Evolutionary conservation across 2,329 filamentous ascomycete species (phyloP).

Genomic region (Pestalotiopsis sp.): DNA sequence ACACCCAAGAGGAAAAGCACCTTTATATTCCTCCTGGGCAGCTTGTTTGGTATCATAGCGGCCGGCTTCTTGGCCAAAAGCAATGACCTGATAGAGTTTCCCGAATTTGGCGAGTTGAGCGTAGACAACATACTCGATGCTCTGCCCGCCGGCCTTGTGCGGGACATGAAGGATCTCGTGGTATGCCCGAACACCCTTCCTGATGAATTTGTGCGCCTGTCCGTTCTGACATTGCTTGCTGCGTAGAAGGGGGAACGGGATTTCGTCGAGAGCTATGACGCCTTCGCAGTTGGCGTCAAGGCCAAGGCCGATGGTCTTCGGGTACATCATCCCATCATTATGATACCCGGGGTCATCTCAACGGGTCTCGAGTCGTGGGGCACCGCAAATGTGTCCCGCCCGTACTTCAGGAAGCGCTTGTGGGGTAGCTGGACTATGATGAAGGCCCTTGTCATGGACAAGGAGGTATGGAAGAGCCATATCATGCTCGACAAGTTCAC

Average conservation of each 20-base stretch:
- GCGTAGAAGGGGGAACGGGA: constrained; percentile 79
- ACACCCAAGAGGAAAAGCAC: constrained; percentile 72
- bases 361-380: constrained; percentile 97
- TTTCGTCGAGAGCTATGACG: constrained; percentile 81
- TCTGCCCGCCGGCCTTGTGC: constrained; percentile 80
- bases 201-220: neutral
- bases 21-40: constrained; percentile 84
- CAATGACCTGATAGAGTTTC: constrained; percentile 85
- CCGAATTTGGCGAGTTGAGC: constrained; percentile 69
- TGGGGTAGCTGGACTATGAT: constrained; percentile 99
- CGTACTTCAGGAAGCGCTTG: constrained; percentile 89
- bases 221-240: constrained; percentile 9
- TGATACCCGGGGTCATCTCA: constrained; percentile 97
- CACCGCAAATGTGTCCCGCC: constrained; percentile 78
- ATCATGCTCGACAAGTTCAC: constrained; percentile 95
- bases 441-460: constrained; percentile 88
- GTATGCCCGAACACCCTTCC: constrained; percentile 47
- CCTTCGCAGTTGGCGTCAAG: constrained; percentile 86
- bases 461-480: constrained; percentile 91
- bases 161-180: constrained; percentile 82
- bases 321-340: constrained; percentile 86
- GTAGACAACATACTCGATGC: constrained; percentile 86
- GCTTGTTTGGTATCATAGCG: constrained; percentile 84
- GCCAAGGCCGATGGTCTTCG: constrained; percentile 77
- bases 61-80: constrained; percentile 88